Base-by-base conservation (phyloP, 805 yeast species). In the Myxozyma sirexii region DNA sequence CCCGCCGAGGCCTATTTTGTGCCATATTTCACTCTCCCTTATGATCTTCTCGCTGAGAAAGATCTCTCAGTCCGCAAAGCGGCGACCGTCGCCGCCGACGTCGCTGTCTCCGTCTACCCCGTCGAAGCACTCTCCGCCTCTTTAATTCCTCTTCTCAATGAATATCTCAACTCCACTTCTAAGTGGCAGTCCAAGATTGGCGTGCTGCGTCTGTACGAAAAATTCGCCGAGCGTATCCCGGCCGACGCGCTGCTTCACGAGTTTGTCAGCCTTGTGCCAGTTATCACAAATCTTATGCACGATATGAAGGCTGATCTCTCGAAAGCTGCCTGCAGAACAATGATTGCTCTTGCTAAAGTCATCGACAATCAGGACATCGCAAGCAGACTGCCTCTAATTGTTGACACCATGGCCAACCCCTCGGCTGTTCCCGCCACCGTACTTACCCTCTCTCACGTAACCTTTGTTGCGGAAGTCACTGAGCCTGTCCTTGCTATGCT, bases 381-480 rank as follows among this genome's bases (percentile, higher is more conserved):
- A 54, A 91, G 94, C 67, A 88, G 97, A 73, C 86, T 84, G 71
- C 92, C 90, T 65, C 74, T 86, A 55, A 90, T 93, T 72, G 88
- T 90, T 41, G 88, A 87, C 65, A 93, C 98, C 52, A 81, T 94
- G 74, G 91, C 96, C 48, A 88, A 93, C 71, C 98, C 98, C 57
- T 80, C 80, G 65, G 88, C 88, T 72, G 96, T 93, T 51, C 89
- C 97, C 58, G 86, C 83, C 60, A 91, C 97, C 75, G 89, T 93
- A 74, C 89, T 87, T 75, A 84, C 93, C 45, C 81, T 93, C 64
- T 87, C 97, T 1, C 88, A 96, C 42, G 97, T 93, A 56, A 94
- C 99, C 0, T 93, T 93, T 74, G 98, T 93, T 51, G 97, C 99
- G 48, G 99, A 94, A 78, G 99, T 93, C 64, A 94, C 97, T 15